These are phyloP conservation scores for Rhinocladiella similis DNA, from an alignment of 2,329 filamentous ascomycete genomes.

Conservation along the genomic window DNA sequence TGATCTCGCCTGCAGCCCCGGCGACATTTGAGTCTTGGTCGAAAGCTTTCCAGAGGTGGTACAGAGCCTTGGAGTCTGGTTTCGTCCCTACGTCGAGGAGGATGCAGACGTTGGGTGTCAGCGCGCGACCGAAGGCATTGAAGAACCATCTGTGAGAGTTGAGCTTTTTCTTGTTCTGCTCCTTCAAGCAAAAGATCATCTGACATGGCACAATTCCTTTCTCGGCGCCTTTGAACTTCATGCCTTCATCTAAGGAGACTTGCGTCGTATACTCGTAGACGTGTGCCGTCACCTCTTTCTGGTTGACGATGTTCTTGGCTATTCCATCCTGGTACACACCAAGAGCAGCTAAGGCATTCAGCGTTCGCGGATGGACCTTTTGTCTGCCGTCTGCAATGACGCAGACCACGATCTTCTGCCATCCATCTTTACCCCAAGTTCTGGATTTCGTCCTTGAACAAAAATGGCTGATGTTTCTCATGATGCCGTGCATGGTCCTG, in stretches of 20 bases:
- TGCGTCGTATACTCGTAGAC: slow-evolving; percentile 99
- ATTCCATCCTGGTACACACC: slow-evolving; percentile 98
- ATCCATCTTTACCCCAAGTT: slow-evolving; percentile 95
- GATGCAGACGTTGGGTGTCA: slow-evolving; percentile 96
- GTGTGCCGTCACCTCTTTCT: slow-evolving; percentile 90
- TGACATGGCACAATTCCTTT: slow-evolving; percentile 98
- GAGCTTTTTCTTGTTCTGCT: slow-evolving; percentile 95
- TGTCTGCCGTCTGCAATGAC: slow-evolving; percentile 93
- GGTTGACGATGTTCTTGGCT: slow-evolving; percentile 97
- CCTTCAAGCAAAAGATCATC: slow-evolving; percentile 97
- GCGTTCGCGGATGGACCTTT: slow-evolving; percentile 87
- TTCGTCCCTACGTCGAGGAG: slow-evolving; percentile 94
- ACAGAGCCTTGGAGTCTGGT: slow-evolving; percentile 85
- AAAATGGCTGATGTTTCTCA: slow-evolving; percentile 97
- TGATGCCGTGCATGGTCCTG: slow-evolving; percentile 96
- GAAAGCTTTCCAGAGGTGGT: slow-evolving; percentile 98
- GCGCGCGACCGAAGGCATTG: slow-evolving; percentile 89
- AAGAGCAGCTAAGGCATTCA: slow-evolving; percentile 94
- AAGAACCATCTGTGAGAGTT: slow-evolving; percentile 99
- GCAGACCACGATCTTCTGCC: slow-evolving; percentile 99
- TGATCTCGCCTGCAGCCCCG: slow-evolving; percentile 95
- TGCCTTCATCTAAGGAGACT: slow-evolving; percentile 88
- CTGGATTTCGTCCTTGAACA: slow-evolving; percentile 88
- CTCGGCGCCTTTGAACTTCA: slow-evolving; percentile 98
- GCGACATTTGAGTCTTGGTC: slow-evolving; percentile 97